Percentiles rank a stretch among this genome's conserved stretches.
Conservation (phyloP, 495 filamentous ascomycete species). For the Hypoxylon fragiforme region DNA sequence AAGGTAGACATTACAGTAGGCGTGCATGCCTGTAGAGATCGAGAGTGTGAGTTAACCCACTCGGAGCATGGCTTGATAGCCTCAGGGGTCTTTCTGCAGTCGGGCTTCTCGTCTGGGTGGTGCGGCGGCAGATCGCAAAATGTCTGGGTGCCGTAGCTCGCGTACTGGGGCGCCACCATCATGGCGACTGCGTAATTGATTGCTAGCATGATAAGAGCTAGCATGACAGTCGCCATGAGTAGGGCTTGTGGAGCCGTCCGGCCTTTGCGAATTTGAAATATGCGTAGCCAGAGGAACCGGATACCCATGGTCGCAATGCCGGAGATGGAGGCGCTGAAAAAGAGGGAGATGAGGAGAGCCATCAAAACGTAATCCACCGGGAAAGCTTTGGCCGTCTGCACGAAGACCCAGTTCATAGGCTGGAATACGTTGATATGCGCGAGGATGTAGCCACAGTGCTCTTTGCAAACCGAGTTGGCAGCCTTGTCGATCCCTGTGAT, state of each 20-base stretch:
- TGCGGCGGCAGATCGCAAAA: conserved; percentile 73
- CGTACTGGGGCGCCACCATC: conserved; percentile 91
- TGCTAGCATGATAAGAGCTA: conserved; percentile 84
- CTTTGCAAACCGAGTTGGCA: conserved; percentile 89
- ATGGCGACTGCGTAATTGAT: conserved; percentile 91
- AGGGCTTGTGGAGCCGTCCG: conserved; percentile 90
- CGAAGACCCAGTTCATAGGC: conserved; percentile 88
- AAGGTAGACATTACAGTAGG: conserved; percentile 89
- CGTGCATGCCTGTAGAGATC: conserved; percentile 77
- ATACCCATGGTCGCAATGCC: conserved; percentile 88
- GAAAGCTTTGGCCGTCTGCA: conserved; percentile 79
- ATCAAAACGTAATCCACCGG: conserved; percentile 92
- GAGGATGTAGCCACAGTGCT: conserved; percentile 91
- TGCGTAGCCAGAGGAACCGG: conserved; percentile 88
- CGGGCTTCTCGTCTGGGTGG: conserved; percentile 63
- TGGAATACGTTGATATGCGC: conserved; percentile 90
- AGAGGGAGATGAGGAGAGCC: conserved; percentile 75
- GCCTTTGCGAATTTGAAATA: conserved; percentile 87
- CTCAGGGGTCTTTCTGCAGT: conserved; percentile 74
- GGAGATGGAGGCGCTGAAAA: conserved; percentile 83
- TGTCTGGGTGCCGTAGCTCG: conserved; percentile 91
- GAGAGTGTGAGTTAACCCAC: conserved; percentile 56
- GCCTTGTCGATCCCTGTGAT: conserved; percentile 95
- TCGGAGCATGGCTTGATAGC: conserved; percentile 83
- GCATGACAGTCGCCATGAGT: conserved; percentile 86